A percentile compares a stretch with the other conserved stretches of the same genome.
Evolutionary conservation across 163 green algal genomes (phyloP).

Genomic region (Coccomyxa subellipsoidea): DNA sequence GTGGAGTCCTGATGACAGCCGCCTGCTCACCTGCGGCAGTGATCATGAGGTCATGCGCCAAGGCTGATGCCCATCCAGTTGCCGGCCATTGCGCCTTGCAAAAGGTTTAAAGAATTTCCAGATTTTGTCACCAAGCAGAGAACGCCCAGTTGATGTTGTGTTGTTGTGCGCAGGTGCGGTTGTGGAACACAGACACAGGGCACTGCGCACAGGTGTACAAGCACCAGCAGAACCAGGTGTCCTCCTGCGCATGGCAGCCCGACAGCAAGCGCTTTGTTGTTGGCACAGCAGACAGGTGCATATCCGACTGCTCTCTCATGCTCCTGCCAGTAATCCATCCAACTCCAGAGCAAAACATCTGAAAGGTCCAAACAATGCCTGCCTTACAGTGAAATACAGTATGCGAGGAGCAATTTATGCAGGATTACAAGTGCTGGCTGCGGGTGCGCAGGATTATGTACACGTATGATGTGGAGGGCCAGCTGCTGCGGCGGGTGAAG

Average conservation of each 20-base stretch:
- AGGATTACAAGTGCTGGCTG: too few species aligned
- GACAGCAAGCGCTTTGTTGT: conserved; percentile 70
- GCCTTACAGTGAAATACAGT: too few species aligned
- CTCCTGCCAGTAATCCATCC: not conserved
- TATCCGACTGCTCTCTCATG: not conserved
- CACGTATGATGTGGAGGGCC: conserved; percentile 36
- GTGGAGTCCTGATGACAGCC: conserved; percentile 63
- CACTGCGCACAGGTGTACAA: conserved; percentile 47
- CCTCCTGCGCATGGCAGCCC: conserved; percentile 70
- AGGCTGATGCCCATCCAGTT: too few species aligned
- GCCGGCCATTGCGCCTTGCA: too few species aligned
- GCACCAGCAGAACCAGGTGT: conserved; percentile 65
- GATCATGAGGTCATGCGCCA: conserved; percentile 11
- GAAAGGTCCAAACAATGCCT: too few species aligned
- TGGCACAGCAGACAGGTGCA: conserved; percentile 58
- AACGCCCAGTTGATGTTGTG: not conserved
- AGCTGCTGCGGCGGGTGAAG: conserved; percentile 16
- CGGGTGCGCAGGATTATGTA: conserved; percentile 18
- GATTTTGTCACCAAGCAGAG: too few species aligned
- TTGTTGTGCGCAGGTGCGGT: conserved; percentile 3
- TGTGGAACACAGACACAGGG: conserved; percentile 65
- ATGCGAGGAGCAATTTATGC: too few species aligned
- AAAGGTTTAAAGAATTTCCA: too few species aligned
- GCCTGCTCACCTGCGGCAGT: conserved; percentile 67
- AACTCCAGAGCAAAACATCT: too few species aligned